Evolutionary conservation across 2,329 filamentous ascomycete genomes (phyloP), one percentile per base, ranked within the genome.

Genomic region (Claviceps monticola): DNA sequence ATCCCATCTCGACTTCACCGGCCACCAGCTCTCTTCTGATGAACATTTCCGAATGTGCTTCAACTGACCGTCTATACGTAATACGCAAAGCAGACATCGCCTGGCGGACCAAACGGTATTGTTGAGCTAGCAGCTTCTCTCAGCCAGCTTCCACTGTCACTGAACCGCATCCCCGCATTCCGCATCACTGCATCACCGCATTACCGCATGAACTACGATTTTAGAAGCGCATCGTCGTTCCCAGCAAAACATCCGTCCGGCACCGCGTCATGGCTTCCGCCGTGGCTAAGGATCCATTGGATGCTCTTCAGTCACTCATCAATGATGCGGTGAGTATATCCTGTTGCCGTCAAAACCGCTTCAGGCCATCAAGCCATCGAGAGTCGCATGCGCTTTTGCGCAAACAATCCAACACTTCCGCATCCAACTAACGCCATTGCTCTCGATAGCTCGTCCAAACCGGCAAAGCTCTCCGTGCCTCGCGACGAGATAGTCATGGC

Each of bases 381-480:
- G 46, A 16, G 17, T 23, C 34, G 37, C 16, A n/a, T 21, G 44
- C 1, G 8, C 29, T 46, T 13, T 17, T 47, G 51, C 44, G 38
- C 37, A 36, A 29, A 45, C 41, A 46, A 39, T 5, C 19, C 14
- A 47, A 39, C 23, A 7, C 19, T n/a, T 34, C n/a, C 26, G 4
- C 37, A 36, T 21, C 6, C 13, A 41, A 36, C 21, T 47, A 41
- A 46, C 29, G 13, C 14, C 23, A 23, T 17, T n/a, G 37, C 42
- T 42, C 26, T 11, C 26, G 42, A 37, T 41, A 82, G 79, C 72
- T 82, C 26, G 69, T 82, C 14, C 74, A 81, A 61, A 77, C 74
- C 2, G 78, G 77, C 16, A 82, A 78, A 60, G 75, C 76, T 17
- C 65, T 82, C 13, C 75, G 70, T 48, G 66, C 72, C 1, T 72